These are phyloP conservation scores for Solanum dulcamara DNA, from an alignment of 257 asterid species.

Conservation along the genomic window DNA sequence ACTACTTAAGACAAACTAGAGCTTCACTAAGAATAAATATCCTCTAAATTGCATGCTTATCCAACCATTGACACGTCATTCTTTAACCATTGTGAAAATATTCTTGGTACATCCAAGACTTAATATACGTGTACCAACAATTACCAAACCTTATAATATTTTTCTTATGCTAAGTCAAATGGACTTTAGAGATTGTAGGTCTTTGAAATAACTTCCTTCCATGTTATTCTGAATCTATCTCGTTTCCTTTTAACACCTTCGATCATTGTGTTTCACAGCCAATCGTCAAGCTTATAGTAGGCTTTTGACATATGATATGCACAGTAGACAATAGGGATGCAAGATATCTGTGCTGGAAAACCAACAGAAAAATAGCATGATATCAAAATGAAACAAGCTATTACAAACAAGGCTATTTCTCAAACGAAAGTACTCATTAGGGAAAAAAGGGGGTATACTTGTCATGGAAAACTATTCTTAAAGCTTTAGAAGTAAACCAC, in stretches of 20 bases:
- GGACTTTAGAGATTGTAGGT: background rate
- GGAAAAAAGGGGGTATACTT: background rate
- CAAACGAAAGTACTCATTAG: background rate
- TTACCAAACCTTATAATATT: background rate
- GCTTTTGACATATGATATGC: background rate
- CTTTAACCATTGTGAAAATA: background rate
- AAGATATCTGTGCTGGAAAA: background rate
- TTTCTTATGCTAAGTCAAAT: background rate
- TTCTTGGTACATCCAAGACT: background rate
- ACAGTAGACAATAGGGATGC: background rate
- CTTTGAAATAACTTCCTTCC: background rate
- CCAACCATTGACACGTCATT: background rate
- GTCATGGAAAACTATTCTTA: background rate
- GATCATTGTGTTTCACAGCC: background rate
- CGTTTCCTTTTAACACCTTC: background rate
- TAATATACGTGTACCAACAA: background rate
- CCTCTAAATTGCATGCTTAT: background rate
- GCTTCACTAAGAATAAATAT: background rate
- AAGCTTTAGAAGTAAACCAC: background rate
- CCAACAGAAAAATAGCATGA: background rate
- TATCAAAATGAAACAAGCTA: background rate
- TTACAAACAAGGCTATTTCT: background rate
- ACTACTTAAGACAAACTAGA: background rate
- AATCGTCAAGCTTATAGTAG: background rate
- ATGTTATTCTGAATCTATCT: background rate